Base-by-base conservation (phyloP, 2,329 filamentous ascomycete species). In the Talaromyces funiculosus region DNA sequence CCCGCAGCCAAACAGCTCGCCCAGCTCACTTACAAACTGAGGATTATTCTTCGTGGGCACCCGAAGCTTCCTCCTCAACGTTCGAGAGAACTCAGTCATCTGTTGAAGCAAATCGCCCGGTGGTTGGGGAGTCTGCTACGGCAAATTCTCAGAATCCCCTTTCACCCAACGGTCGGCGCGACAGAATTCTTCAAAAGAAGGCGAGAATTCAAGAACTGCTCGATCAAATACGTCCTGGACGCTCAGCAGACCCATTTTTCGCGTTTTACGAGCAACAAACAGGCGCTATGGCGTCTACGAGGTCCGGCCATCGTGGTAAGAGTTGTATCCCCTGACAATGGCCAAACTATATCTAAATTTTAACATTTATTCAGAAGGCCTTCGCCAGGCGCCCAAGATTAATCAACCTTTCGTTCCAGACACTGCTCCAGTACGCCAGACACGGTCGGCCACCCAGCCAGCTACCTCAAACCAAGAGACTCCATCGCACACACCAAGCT, bases 341-440 rank as follows among this genome's bases (percentile, higher is more conserved):
- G 12, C 12, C 20, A 8, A 29, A 22, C 47, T 35, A n/a, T 35
- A 14, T 54, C 40, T 12, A 40, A 18, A 54, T 40, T 38, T 35
- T 37, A 54, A 54, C 22, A 16, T 9, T 18, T 37, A 10, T 24
- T 37, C 29, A 75, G 73, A 75, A 68, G 73, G 73, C 55, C 65
- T 76, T 65, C 73, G 73, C 59, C 72, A 75, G 64, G 73, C 73
- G 18, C 73, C 73, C 1, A 76, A 74, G 63, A 66, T 67, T 38
- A 74, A 75, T 53, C 73, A 75, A 58, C 73, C 73, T 14, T 75
- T 76, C 56, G 71, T 75, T 47, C 73, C 73, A 16, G 72, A 75
- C 57, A 76, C 73, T 38, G 67, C 72, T 10, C 73, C 73, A 29
- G 67, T 68, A 26, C 68, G 73, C 57, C 64, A 65, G 54, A 63